These are phyloP conservation scores for Eremothecium coryli DNA, from an alignment of 1,139 yeast genomes.

Conservation along the genomic window DNA sequence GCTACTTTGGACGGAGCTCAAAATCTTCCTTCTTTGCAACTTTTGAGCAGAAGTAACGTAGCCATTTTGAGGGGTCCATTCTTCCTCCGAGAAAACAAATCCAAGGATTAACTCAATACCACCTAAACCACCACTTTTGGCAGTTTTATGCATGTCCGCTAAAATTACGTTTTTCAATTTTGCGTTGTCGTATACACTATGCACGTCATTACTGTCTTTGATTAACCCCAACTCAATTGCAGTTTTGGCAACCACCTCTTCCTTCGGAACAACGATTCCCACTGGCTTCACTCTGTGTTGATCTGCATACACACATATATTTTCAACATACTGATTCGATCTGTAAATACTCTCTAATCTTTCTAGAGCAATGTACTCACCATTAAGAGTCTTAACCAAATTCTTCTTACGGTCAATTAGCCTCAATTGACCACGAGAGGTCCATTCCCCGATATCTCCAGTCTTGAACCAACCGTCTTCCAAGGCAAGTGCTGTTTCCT, in stretches of 20 bases:
- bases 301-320: slow-evolving; percentile 92
- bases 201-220: slow-evolving; percentile 42
- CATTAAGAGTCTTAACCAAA: slow-evolving; percentile 88
- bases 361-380: slow-evolving; percentile 96
- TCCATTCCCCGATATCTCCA: slow-evolving; percentile 97
- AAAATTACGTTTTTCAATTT: slow-evolving; percentile 49
- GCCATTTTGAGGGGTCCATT: slow-evolving; percentile 98
- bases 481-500: slow-evolving; percentile 72
- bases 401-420: slow-evolving; percentile 95
- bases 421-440: slow-evolving; percentile 64
- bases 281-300: slow-evolving; percentile 77
- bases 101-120: slow-evolving; percentile 85
- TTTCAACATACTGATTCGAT: slow-evolving; percentile 65
- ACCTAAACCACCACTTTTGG: slow-evolving; percentile 65
- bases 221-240: slow-evolving; percentile 47
- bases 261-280: slow-evolving; percentile 82
- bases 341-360: slow-evolving; percentile 81
- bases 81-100: slow-evolving; percentile 71
- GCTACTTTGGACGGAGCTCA: slow-evolving; percentile 49
- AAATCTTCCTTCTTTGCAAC: slow-evolving; percentile 86
- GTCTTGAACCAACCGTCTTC: slow-evolving; percentile 84
- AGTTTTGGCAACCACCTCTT: slow-evolving; percentile 51
- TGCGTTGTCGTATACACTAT: slow-evolving; percentile 47
- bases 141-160: slow-evolving; percentile 61
- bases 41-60: slow-evolving; percentile 93